Percentiles rank a stretch among this genome's conserved stretches.
phyloP scores from a whole-genome alignment of 2,329 filamentous ascomycete species.

The Epichloe sylvatica region DNA sequence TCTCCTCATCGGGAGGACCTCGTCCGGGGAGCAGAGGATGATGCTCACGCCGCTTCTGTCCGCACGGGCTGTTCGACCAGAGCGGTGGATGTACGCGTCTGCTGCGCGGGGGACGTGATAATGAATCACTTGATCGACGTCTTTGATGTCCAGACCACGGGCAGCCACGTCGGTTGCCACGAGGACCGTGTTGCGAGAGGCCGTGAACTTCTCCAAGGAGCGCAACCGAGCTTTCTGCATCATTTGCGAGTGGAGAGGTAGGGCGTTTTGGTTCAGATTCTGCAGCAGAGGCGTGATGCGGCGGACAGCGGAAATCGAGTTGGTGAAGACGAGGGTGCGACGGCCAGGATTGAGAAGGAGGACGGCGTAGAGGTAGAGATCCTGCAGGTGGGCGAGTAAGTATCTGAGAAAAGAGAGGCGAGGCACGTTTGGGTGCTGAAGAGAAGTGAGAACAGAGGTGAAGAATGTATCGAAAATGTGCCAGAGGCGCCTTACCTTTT shows the following conservation, averaged over 20 bases:
- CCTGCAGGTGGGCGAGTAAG: constrained; percentile 30
- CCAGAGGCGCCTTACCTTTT: constrained; percentile 51
- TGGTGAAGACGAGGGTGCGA: constrained; percentile 82
- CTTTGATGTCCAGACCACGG: constrained; percentile 82
- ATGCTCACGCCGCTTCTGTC: constrained; percentile 66
- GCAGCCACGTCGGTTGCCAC: constrained; percentile 90
- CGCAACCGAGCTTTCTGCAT: constrained; percentile 88
- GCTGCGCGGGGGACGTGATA: constrained; percentile 89
- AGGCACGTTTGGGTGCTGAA: no score
- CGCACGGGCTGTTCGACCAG: constrained; percentile 83
- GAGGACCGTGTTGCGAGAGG: constrained; percentile 52
- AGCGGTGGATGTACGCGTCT: constrained; percentile 89
- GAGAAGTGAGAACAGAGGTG: not conserved
- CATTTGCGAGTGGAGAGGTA: constrained; percentile 87
- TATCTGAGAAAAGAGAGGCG: no score
- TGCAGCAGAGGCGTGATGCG: constrained; percentile 74
- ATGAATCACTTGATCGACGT: constrained; percentile 80
- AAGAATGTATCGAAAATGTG: not conserved
- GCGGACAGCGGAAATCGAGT: constrained; percentile 85
- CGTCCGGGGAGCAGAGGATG: constrained; percentile 79
- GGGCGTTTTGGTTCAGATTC: constrained; percentile 61
- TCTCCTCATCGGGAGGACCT: constrained; percentile 70
- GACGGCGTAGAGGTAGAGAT: constrained; percentile 83
- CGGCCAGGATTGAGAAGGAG: constrained; percentile 69
- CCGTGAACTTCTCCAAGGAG: constrained; percentile 77